Base-by-base conservation (phyloP, 768 basidiomycete species). In the Mycena amicta region DNA sequence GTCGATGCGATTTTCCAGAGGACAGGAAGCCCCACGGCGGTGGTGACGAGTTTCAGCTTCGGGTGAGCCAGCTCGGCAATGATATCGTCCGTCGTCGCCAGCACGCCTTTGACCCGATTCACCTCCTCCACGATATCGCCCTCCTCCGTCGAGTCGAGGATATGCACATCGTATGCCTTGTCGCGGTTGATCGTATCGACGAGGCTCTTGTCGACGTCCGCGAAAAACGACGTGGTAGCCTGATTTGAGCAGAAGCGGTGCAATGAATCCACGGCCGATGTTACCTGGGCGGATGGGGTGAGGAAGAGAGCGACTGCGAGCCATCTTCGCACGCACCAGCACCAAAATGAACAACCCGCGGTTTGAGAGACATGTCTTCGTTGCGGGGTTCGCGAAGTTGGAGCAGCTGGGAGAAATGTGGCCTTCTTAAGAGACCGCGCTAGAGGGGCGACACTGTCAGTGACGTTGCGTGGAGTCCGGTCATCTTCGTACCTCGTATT, bases 201-300 rank as follows among this genome's bases (percentile, higher is more conserved):
- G 57, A 75, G 53, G 1, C 52, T 59, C 50, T 70, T 66, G 66
- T 75, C 62, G 30, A 75, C 68, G 47, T 76, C 75, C 2, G 72
- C 63, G 57, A 76, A 76, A n/a, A 29, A 71, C 57, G 61, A 76
- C 74, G 54, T 75, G 73, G 57, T 75, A 76, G 25, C 74, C 74
- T 1, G 74, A 74, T 30, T 71, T 62, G 15, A 63, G 60, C 31
- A 76, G 71, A 15, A 76, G 68, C 11, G 75, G 74, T 0, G 73
- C 75, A 47, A 76, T 76, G 61, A 76, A 75, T 6, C 75, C 75
- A 4, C 74, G 69, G 13, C 75, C 75, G 46, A 75, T 74, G 63
- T 74, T 75, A 2, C 58, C 61, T 57, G n/a, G 56, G 5, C 3
- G 23, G 18, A n/a, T 23, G 43, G 6, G 6, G 26, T 50, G 4